Conservation (phyloP, 768 basidiomycete species). For the Calocybe gangraenosa region DNA sequence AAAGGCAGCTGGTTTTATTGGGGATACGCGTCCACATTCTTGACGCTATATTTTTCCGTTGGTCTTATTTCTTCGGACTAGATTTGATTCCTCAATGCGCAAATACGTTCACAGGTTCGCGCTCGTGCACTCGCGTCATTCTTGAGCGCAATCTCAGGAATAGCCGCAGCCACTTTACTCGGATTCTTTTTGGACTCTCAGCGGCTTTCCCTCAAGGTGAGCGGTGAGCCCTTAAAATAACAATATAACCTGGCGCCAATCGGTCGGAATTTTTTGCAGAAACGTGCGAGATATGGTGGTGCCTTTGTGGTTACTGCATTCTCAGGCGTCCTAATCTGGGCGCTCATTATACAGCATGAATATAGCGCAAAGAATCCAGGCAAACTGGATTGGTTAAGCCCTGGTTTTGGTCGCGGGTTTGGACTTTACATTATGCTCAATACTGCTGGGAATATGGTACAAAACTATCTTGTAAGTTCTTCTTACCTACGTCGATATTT, state of each 20-base stretch:
- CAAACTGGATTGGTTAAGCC: slow-evolving; percentile 18
- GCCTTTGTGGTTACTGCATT: slow-evolving; percentile 14
- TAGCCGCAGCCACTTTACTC: slow-evolving; percentile 12
- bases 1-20: slow-evolving; percentile 20
- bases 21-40: slow-evolving; percentile 18
- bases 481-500: not conserved
- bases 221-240: not conserved
- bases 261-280: not conserved
- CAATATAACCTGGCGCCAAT: not conserved
- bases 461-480: slow-evolving; percentile 17
- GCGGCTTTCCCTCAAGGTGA: slow-evolving; percentile 8
- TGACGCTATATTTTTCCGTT: slow-evolving; percentile 17
- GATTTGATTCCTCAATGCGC: not conserved
- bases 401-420: slow-evolving; percentile 16
- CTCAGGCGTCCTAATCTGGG: slow-evolving; percentile 17
- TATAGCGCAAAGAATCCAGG: slow-evolving; percentile 14
- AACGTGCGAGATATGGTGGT: slow-evolving; percentile 14
- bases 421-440: slow-evolving; percentile 16
- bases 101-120: slow-evolving; percentile 10
- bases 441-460: slow-evolving; percentile 14
- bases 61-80: not conserved
- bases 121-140: slow-evolving; percentile 17
- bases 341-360: slow-evolving; percentile 15
- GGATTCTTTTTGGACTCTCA: slow-evolving; percentile 17
- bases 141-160: slow-evolving; percentile 15